Evolutionary conservation across 2,329 filamentous ascomycete species (phyloP), one percentile per base, ranked within the genome.

Genomic region (Pseudocercospora ulei): DNA sequence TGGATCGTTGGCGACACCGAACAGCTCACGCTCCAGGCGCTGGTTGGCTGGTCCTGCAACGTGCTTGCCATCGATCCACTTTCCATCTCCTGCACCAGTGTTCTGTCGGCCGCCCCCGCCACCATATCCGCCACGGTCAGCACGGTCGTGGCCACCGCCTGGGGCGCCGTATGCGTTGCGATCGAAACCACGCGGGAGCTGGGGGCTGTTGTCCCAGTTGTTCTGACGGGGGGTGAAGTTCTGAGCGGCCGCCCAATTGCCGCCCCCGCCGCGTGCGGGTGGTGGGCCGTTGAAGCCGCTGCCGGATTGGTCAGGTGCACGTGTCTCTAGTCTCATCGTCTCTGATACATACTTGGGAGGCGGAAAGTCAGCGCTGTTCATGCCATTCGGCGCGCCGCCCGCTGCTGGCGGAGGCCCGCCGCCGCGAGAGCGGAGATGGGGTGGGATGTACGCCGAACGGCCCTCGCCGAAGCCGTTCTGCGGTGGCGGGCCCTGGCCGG

Each of bases 31-130:
- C 75, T 98, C 90, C 30, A 93, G 52, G 55, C 88, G 86, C 49
- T 80, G 74, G 70, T 96, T 96, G 55, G 80, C 65, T 48, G 87
- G 85, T 42, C 90, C 90, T 44, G 88, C 75, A 56, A 95, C 71
- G 70, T 98, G 90, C 73, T 96, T 94, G 65, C 90, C 90, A 53
- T 96, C 88, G 59, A 80, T 78, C 90, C 90, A 98, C 69, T 85
- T 79, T 58, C 90, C 90, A 59, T 96, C 90, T 57, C 90, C 90
- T 61, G 86, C 92, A 56, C 87, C 86, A 57, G 82, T 78, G 56
- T 78, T 71, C 58, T 72, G 55, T 52, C 70, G 68, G 48, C 67
- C 68, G 43, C 67, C 65, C 46, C 69, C 66, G 44, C 71, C 70
- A 46, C 69, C 69, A 46, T 37, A 24, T 19, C 44, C 36, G 26